phyloP scores from a whole-genome alignment of 225 moss, liverwort and hornwort genomes.

The Sphagnum contortum region DNA sequence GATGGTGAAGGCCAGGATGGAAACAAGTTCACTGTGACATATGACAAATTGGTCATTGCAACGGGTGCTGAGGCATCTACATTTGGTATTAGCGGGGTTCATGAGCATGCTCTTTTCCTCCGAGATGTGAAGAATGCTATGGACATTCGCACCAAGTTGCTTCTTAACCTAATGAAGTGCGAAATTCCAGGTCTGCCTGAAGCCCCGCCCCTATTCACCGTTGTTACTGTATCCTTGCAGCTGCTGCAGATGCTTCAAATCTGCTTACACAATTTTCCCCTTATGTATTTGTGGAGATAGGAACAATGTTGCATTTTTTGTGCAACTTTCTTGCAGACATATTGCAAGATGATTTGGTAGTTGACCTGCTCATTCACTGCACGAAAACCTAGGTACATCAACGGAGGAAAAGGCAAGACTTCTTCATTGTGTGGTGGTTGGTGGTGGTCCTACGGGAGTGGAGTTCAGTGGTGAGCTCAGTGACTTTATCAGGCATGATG shows the following conservation, averaged over 20 bases:
- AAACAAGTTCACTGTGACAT: conserved; percentile 44
- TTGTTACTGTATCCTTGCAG: too few species aligned
- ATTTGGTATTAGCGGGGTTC: conserved; percentile 62
- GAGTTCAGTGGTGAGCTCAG: conserved; percentile 84
- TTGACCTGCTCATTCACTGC: too few species aligned
- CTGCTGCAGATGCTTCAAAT: too few species aligned
- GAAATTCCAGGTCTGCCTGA: conserved; percentile 50
- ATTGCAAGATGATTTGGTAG: too few species aligned
- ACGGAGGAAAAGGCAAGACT: conserved; percentile 60
- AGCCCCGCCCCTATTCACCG: too few species aligned
- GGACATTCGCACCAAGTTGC: conserved; percentile 68
- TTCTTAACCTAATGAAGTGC: conserved; percentile 66
- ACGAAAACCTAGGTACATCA: conserved; percentile 22
- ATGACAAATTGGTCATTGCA: conserved; percentile 79
- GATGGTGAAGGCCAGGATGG: conserved; percentile 16
- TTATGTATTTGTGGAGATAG: too few species aligned
- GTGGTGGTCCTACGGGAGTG: conserved; percentile 84
- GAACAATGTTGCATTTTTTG: too few species aligned
- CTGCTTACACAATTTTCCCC: too few species aligned
- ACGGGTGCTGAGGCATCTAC: conserved; percentile 67
- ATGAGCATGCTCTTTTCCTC: conserved; percentile 58
- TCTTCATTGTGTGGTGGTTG: conserved; percentile 64
- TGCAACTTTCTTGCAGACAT: too few species aligned
- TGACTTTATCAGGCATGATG: conserved; percentile 70
- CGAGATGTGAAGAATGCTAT: conserved; percentile 61